Evolutionary conservation across 331 rosid species (phyloP), one percentile per base, ranked within the genome.

Genomic region (Quercus lobata): DNA sequence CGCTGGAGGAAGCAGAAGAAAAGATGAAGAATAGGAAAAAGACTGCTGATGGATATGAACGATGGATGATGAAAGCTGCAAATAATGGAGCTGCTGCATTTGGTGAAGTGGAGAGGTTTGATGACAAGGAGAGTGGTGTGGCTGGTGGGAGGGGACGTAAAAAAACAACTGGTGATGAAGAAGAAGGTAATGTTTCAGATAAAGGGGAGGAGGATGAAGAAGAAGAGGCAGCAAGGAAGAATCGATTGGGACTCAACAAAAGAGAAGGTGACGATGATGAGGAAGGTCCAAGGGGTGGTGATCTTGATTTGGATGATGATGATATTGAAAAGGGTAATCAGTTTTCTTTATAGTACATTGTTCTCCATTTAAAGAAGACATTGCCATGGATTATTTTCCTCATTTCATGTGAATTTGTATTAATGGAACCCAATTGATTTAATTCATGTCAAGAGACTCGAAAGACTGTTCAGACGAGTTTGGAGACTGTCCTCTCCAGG

Each of bases 11-110:
- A 89, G 99, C 99, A 17, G 99, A 95, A 83, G 99, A 95, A 89
- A 95, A 95, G 80, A 95, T 95, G 95, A 91, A 82, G 77, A 95
- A 91, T 83, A 84, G 99, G 82, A 95, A 90, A 88, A 95, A 93
- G 84, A 95, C 99, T 63, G 98, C 97, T 37, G 99, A 93, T 89
- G 99, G 99, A 71, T 93, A 95, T 86, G 90, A 95, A 86, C 89
- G 98, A 79, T 95, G 99, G 99, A 95, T 95, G 98, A 95, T 95
- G 99, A 95, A 93, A 88, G 96, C 92, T 53, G 97, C 97, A 84
- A 90, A 81, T 57, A 89, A 91, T 69, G 98, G 97, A 46, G 81
- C 98, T 78, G 96, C 96, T 76, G 94, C 91, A 60, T 91, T 91
- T 82, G 97, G 99, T 79, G 97, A 89, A 82, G 92, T 83, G 37